These are phyloP conservation scores for Tetracladium marchalianum DNA, from an alignment of 495 filamentous ascomycete species.

Conservation along the genomic window DNA sequence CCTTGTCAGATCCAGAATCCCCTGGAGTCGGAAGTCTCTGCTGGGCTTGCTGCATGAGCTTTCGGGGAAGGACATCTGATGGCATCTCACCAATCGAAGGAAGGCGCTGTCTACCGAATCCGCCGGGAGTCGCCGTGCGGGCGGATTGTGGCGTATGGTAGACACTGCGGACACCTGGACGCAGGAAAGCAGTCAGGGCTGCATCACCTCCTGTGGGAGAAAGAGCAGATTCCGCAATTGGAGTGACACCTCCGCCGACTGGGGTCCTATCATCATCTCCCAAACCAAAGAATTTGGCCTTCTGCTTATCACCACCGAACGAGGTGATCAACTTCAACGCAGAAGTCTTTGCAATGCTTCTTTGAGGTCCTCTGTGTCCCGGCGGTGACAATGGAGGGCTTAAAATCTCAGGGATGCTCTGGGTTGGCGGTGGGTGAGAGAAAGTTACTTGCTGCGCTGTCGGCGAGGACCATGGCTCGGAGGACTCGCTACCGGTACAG, in stretches of 20 bases:
- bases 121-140: constrained; percentile 62
- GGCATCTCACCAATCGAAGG: constrained; percentile 78
- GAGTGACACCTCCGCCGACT: constrained; percentile 69
- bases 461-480: constrained; percentile 77
- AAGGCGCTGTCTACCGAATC: constrained; percentile 56
- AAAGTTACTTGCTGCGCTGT: constrained; percentile 60
- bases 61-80: constrained; percentile 25
- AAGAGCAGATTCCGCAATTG: constrained; percentile 85
- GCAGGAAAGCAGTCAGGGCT: constrained; percentile 55
- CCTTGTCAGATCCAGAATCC: constrained; percentile 20
- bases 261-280: constrained; percentile 64
- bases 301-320: constrained; percentile 55
- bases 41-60: constrained; percentile 20
- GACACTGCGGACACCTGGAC: constrained; percentile 44
- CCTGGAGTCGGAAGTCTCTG: constrained; percentile 22
- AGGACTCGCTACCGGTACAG: constrained; percentile 65
- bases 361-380: constrained; percentile 37
- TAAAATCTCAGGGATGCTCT: constrained; percentile 40
- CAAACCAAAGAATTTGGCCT: constrained; percentile 55
- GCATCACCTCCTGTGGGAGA: constrained; percentile 55
- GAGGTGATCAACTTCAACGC: constrained; percentile 87
- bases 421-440: constrained; percentile 31
- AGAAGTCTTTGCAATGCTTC: constrained; percentile 63
- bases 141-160: constrained; percentile 63
- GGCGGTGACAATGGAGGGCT: constrained; percentile 52